Evolutionary conservation across 106 monocot genomes (phyloP).

Genomic region (Dendrobium catenatum): DNA sequence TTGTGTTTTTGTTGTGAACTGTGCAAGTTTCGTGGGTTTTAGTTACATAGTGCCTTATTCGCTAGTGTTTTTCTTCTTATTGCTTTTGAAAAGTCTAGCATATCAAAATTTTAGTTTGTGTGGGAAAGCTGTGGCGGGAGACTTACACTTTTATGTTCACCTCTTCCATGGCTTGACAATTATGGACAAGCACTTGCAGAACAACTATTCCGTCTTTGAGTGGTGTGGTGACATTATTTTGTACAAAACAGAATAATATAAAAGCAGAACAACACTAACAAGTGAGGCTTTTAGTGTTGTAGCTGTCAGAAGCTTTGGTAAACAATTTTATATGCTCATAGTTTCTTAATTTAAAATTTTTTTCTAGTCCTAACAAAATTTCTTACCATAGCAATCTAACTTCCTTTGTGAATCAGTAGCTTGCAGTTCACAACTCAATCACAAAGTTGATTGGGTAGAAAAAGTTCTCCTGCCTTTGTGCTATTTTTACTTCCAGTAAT

Average conservation of each 20-base stretch:
- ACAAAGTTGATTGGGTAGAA: too few relatives aligned
- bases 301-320: neutral
- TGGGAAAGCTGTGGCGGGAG: neutral
- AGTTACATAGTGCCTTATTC: neutral
- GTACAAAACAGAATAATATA: neutral
- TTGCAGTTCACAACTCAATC: too few relatives aligned
- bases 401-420: neutral
- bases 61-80: neutral
- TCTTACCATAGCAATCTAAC: neutral
- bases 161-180: neutral
- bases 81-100: neutral
- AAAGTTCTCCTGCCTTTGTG: too few relatives aligned
- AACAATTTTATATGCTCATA: neutral
- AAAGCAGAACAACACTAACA: neutral
- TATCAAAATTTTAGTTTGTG: neutral
- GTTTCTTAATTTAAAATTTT: neutral
- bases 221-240: neutral
- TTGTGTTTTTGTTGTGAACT: neutral
- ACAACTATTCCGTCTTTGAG: neutral
- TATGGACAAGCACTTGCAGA: neutral
- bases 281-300: neutral
- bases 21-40: neutral
- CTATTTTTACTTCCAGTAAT: too few relatives aligned
- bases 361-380: neutral
- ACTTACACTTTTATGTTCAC: neutral